These are phyloP conservation scores for Jaltomata sinuosa DNA, from an alignment of 257 asterid genomes.

Conservation along the genomic window DNA sequence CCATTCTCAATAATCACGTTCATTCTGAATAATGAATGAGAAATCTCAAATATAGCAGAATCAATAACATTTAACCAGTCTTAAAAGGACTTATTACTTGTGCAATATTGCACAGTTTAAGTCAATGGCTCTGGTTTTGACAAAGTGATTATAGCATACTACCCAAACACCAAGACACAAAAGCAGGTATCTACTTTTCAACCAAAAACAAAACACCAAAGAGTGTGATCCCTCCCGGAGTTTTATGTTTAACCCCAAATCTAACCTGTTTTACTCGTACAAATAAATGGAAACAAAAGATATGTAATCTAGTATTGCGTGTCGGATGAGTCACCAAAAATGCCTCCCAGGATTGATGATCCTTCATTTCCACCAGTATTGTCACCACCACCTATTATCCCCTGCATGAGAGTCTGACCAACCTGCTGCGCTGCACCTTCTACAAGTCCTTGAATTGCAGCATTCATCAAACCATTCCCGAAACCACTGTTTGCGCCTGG, in stretches of 20 bases:
- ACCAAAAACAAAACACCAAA: neutral
- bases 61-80: neutral
- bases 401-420: constrained; percentile 28
- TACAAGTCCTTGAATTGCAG: constrained; percentile 16
- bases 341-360: neutral
- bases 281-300: neutral
- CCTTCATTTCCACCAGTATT: constrained; percentile 9
- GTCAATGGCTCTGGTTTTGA: neutral
- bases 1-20: neutral
- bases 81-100: neutral
- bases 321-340: constrained; percentile 1
- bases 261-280: neutral
- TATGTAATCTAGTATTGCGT: constrained; percentile 3
- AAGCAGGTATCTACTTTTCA: neutral
- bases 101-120: neutral
- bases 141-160: neutral
- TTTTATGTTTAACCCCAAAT: neutral
- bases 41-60: neutral
- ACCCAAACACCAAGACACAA: neutral
- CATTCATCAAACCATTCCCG: neutral
- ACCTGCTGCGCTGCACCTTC: constrained; percentile 37
- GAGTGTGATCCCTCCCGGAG: neutral
- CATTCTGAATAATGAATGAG: neutral
- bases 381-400: constrained; percentile 9
- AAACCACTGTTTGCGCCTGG: neutral